Base-by-base conservation (phyloP, 306 rosid species). In the Medicago lupulina region DNA sequence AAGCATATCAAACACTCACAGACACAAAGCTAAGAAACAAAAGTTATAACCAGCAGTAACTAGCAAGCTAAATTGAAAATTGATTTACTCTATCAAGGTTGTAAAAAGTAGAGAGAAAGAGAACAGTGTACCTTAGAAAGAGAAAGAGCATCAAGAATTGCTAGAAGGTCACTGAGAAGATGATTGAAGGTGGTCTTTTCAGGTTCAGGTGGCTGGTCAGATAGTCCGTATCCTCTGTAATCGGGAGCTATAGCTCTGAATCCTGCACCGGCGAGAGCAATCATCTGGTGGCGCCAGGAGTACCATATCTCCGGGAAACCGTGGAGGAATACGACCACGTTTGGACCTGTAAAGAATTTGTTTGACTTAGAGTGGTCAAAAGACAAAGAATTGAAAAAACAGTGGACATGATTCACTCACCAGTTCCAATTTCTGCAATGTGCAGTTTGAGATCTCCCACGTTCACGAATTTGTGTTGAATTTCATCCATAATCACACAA, bases 301-400 rank as follows among this genome's bases (percentile, higher is more conserved):
- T 91, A 91, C 98, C 98, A 93, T 76, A 89, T 93, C 87, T 93
- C 97, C 0, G 92, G 97, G 72, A 93, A 93, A 0, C 97, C 96
- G 61, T 91, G 96, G 5, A 93, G 80, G 64, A 91, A 91, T 17
- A 93, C 86, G 67, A 83, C 92, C 25, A 79, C 92, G 78, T 88
- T 88, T 8, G 73, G 76, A 61, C 92, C 94, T 87, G 83, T 72
- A 80, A 57, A 57, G n/a, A n/a, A n/a, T n/a, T 3, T 57, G 38
- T 11, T 57, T 54, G 60, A 53, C 60, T 17, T 17, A 2, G 11
- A 9, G 18, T 53, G 0, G 16, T 21, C 23, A 19, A 53, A 34
- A 34, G 7, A 34, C 17, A 11, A 49, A 51, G 1, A 43, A 18
- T 7, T 19, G 9, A 14, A 16, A 66, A 2, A 10, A 25, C 41